phyloP scores from a whole-genome alignment of 306 rosid species.

The apple (Malus domestica) region ASM211411v1 NC_041800.1:8334001-8334500 shows the following conservation, averaged over 20 bases:
- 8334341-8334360: not conserved
- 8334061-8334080: constrained; percentile 1
- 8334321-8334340: not conserved
- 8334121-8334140: not conserved
- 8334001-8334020: constrained; percentile 38
- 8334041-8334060: not conserved
- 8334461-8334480: not conserved
- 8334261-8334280: not conserved
- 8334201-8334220: not conserved
- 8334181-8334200: not conserved
- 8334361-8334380: not conserved
- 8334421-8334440: not conserved
- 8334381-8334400: not conserved
- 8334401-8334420: not conserved
- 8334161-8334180: not conserved
- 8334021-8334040: not conserved
- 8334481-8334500: not conserved
- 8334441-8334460: not conserved
- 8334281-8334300: not conserved
- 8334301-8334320: not conserved
- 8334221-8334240: not conserved
- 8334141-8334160: not conserved
- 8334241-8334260: not conserved
- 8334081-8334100: constrained; percentile 21
- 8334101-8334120: not conserved